Evolutionary conservation across 1,284 basidiomycete genomes (phyloP), one percentile per base, ranked within the genome.

Genomic region (Cryptococcus sp.): DNA sequence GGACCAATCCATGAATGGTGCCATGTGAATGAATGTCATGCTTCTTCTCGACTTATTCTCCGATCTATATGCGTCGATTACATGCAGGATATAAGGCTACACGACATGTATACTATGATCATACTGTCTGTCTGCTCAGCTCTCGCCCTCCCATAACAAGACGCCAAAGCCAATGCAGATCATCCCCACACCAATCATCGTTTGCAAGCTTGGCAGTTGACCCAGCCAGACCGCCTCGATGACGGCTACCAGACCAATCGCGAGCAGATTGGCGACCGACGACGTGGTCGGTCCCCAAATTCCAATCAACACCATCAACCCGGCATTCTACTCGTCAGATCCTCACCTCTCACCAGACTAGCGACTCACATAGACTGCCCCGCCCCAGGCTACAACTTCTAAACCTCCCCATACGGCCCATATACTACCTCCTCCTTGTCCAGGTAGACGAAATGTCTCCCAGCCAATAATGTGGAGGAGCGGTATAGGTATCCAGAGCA

Each of bases 241-340:
- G 18, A 74, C 43, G 4, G 71, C 70, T 4, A 74, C 72, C 6
- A 72, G 54, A 6, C 70, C 72, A 33, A 74, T 74, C 0, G 72
- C 67, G 25, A 74, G 59, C 3, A 74, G 66, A 50, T 74, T 74
- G 18, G 70, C 71, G 10, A 74, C 71, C 19, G 66, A 69, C 9
- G 66, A 64, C 12, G 65, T 68, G 2, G 70, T 72, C 5, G 72
- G 72, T 2, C 72, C 72, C 63, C 70, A 70, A 19, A 73, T 53
- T 0, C 72, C 72, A 37, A 74, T 74, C 24, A 74, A 63, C 34
- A 67, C 62, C 72, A 74, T 74, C 40, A 74, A 54, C 9, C 72
- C 72, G 1, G 71, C 71, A 51, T 74, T 74, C 67, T 72, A 49
- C 14, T n/a, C 25, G 32, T 26, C 11, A 43, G 5, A 22, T 19